Base-by-base conservation (phyloP, 331 rosid genomes). In the Cucumis variabilis region DNA sequence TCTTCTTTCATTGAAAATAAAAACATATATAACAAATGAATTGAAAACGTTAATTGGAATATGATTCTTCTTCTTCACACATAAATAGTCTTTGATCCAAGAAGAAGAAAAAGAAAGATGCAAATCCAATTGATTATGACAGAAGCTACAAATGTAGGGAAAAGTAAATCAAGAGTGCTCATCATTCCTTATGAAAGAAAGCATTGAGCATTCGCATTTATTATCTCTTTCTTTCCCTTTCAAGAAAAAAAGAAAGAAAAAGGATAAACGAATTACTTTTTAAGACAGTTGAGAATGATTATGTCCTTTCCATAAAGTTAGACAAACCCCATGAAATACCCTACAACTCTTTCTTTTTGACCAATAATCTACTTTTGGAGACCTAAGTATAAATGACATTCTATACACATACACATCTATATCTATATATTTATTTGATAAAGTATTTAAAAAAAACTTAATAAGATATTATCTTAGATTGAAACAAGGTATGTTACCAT, bases 261-360 rank as follows among this genome's bases (percentile, higher is more conserved):
- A 20, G 84, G 68, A 27, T 80, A 80, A 80, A 80, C 84, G 48
- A 80, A 80, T 80, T 80, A 80, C 84, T 80, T 80, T 80, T 55
- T 55, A 80, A 27, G 84, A 80, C 84, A 53, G 84, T 80, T 80
- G 84, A 55, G 68, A 80, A 80, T 80, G 84, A 80, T 53, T 80
- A 14, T 80, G 84, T 55, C 84, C 84, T 80, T 55, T 80, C 28
- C 50, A 27, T 27, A 80, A 80, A 80, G 84, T 80, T 10, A 55
- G 25, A 80, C 68, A 53, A 55, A 80, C 25, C 84, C 83, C 68
- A 79, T 58, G 48, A 80, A 80, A 80, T 80, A 80, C 68, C 48
- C 11, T 25, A 79, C 17, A 10, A 6, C 46, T 80, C 84, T 80
- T 80, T 28, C 84, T 79, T 80, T 80, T 80, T 53, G 84, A 80